Evolutionary conservation across 495 filamentous ascomycete species (phyloP).

Genomic region (Xylaria intraflava): DNA sequence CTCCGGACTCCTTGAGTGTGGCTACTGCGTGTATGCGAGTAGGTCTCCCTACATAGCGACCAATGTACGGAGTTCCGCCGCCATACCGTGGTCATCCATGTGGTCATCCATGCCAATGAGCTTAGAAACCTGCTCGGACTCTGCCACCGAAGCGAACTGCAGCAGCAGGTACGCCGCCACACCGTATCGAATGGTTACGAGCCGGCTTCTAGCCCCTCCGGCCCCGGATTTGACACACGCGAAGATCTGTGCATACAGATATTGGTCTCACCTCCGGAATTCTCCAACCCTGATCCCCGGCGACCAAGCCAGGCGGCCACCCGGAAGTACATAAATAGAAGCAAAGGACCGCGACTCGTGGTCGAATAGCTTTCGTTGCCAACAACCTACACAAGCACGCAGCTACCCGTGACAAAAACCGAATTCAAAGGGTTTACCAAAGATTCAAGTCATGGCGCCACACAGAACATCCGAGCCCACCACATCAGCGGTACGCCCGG

Average conservation of each 20-base stretch:
- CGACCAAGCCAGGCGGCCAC: not conserved
- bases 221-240: not conserved
- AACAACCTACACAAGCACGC: not conserved
- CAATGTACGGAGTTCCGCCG: too few species aligned
- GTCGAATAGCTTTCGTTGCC: too few species aligned
- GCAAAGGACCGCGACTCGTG: not conserved
- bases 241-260: not conserved
- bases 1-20: too few species aligned
- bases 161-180: too few species aligned
- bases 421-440: not conserved
- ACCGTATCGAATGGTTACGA: not conserved
- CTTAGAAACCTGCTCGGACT: too few species aligned
- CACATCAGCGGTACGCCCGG: not conserved
- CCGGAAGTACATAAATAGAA: too few species aligned
- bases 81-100: too few species aligned
- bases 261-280: conserved; percentile 1
- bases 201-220: not conserved
- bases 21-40: too few species aligned
- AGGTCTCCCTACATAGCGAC: too few species aligned
- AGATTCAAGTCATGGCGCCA: conserved; percentile 6
- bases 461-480: not conserved
- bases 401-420: too few species aligned
- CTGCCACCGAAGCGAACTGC: too few species aligned
- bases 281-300: not conserved
- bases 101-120: too few species aligned